Base-by-base conservation (phyloP, 441 rosid species). In the Viola pubescens region DNA sequence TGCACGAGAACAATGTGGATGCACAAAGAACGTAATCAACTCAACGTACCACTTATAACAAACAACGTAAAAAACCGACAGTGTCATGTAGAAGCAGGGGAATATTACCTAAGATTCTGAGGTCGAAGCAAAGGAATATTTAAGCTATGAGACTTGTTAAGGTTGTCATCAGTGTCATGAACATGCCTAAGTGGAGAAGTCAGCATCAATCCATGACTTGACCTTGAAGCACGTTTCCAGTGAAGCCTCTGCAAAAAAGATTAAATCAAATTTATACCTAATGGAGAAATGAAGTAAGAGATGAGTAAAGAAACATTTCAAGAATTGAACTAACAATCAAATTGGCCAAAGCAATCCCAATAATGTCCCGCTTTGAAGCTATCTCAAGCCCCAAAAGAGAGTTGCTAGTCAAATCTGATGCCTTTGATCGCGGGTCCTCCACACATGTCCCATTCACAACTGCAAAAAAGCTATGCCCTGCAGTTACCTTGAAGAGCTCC, bases 321-420 rank as follows among this genome's bases (percentile, higher is more conserved):
- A 12, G 14, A 60, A 52, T 67, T 64, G 14, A 54, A 69, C 92
- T 74, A 75, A 89, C 97, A 73, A 89, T 85, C 82, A 89, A 82
- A 68, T 89, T 89, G 69, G 97, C 97, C 58, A 89, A 73, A 73
- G 97, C 89, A 77, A 89, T 87, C 69, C 92, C 95, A 57, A 89
- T 79, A 63, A 89, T 85, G 77, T 89, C 92, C 56, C 86, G 70
- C 65, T 89, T 83, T 53, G 88, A 72, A 45, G 97, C 95, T 50
- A 89, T 82, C 75, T 89, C 89, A 52, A 89, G 95, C 66, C 81
- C 82, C 59, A 68, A 61, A 66, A 89, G 92, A 62, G 95, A 85
- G 60, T 75, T 80, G 69, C 89, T 79, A 40, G 90, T 89, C 69
- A 89, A 78, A 73, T 89, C 97, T 7, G 95, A 89, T n/a, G 97